These are phyloP conservation scores for Rhodocollybia butyracea DNA, from an alignment of 768 basidiomycete species.

Conservation along the genomic window DNA sequence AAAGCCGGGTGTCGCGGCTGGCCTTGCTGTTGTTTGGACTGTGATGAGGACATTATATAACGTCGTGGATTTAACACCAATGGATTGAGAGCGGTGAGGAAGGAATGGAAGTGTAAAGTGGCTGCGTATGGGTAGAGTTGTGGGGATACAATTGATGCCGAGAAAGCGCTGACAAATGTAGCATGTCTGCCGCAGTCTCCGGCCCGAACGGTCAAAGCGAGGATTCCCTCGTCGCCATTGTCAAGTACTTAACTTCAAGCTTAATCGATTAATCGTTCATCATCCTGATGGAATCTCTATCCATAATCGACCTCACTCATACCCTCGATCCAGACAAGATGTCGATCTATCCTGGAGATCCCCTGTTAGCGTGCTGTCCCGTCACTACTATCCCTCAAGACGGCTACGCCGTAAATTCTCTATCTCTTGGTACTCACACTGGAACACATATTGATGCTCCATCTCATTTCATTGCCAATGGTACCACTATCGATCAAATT, in stretches of 20 bases:
- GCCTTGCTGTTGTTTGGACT: conserved; percentile 25
- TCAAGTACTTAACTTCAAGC: too few relatives aligned
- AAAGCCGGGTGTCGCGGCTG: conserved; percentile 35
- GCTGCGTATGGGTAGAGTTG: too few relatives aligned
- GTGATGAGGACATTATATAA: background rate
- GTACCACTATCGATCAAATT: conserved; percentile 56
- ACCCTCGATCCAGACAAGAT: conserved; percentile 37
- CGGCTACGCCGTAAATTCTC: conserved; percentile 46
- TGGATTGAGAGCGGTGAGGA: too few relatives aligned
- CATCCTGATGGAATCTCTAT: too few relatives aligned
- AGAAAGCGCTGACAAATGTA: too few relatives aligned
- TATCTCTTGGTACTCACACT: conserved; percentile 65
- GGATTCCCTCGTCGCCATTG: too few relatives aligned
- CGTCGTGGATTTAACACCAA: too few relatives aligned
- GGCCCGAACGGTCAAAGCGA: too few relatives aligned
- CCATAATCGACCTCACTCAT: conserved; percentile 55
- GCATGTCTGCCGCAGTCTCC: too few relatives aligned
- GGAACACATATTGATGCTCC: conserved; percentile 83
- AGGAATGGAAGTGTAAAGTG: too few relatives aligned
- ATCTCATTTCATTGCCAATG: conserved; percentile 62
- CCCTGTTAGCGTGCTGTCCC: conserved; percentile 36
- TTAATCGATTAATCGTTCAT: too few relatives aligned
- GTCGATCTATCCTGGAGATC: conserved; percentile 57
- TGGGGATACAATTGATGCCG: too few relatives aligned
- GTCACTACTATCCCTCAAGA: conserved; percentile 38